Base-by-base conservation (phyloP, 2,329 filamentous ascomycete species). In the Zopfia rhizophila region DNA sequence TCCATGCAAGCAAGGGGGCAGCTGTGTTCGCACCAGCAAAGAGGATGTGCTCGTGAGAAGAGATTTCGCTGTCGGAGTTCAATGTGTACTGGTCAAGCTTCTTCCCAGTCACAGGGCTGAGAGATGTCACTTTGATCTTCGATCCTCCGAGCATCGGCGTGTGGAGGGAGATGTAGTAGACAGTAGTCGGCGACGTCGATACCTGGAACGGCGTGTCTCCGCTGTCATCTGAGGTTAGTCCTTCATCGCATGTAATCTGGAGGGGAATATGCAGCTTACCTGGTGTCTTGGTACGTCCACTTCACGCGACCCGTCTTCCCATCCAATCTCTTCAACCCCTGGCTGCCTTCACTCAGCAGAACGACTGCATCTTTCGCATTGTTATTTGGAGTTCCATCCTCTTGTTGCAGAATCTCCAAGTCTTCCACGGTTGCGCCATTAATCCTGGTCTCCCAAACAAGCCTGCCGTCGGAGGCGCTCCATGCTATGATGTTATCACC, bases 401-500 rank as follows among this genome's bases (percentile, higher is more conserved):
- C 84, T 65, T 89, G 76, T 72, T 88, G 87, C 69, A 93, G 78
- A 24, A 93, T 84, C 76, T 94, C 91, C 43, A 96, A 72, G 68
- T 90, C 89, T 64, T 81, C 82, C 13, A 88, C 78, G 14, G 81
- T 60, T 13, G 63, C 72, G 31, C 72, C 87, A 5, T 70, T 66
- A 45, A 90, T 84, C 35, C 79, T 76, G 29, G 80, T 79, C 46
- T 84, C 83, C 91, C 94, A 99, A 25, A 85, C 78, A 54, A 89
- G 82, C 61, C 88, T 85, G 19, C 94, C 94, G 60, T 87, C 89
- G 36, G 88, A 78, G 24, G 91, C 90, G 73, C 90, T 88, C 92
- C 92, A 97, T 11, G 88, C 83, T 41, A 88, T 83, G 19, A 97
- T 84, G 36, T 82, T 81, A 52, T 79, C 78, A 12, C 87, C 90